Conservation (phyloP, 805 yeast genomes). For the Hemisphaericaspora nanyangensis region DNA sequence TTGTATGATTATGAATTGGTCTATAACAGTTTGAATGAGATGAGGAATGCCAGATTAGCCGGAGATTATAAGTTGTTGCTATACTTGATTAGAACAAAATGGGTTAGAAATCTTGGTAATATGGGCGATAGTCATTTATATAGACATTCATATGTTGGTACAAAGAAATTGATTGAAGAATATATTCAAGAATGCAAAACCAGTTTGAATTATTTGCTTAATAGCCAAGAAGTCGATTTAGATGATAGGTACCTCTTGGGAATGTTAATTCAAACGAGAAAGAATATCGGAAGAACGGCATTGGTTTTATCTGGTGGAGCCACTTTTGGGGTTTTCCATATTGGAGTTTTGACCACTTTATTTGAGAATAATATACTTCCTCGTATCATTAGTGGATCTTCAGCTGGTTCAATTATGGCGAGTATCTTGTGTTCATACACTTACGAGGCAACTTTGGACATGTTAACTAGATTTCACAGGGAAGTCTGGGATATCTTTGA, state of each 20-base stretch:
- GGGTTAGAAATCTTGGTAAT: constrained; percentile 82
- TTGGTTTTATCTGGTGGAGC: constrained; percentile 95
- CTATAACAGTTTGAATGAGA: constrained; percentile 45
- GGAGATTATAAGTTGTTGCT: constrained; percentile 60
- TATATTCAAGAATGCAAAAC: constrained; percentile 73
- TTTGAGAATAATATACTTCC: constrained; percentile 76
- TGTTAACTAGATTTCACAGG: constrained; percentile 61
- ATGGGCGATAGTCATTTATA: constrained; percentile 80
- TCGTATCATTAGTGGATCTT: constrained; percentile 84
- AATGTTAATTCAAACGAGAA: constrained; percentile 80
- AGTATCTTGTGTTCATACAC: constrained; percentile 79
- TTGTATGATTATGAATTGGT: constrained; percentile 72
- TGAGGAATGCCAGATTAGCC: constrained; percentile 54
- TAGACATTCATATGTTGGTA: constrained; percentile 77
- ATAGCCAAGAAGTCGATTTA: constrained; percentile 35
- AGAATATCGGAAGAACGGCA: constrained; percentile 92
- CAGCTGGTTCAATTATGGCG: constrained; percentile 95
- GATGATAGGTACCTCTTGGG: constrained; percentile 72
- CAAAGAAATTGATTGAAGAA: constrained; percentile 78
- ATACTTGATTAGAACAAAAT: constrained; percentile 75
- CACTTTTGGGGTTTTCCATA: constrained; percentile 86
- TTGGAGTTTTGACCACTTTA: constrained; percentile 83
- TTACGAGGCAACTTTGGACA: constrained; percentile 59
- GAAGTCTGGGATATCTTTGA: constrained; percentile 50
- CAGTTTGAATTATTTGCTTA: constrained; percentile 38